A percentile compares a stretch with the other conserved stretches of the same genome.
These are phyloP conservation scores for Anacardium occidentale DNA, from an alignment of 345 rosid genomes.

Conservation along the genomic window DNA sequence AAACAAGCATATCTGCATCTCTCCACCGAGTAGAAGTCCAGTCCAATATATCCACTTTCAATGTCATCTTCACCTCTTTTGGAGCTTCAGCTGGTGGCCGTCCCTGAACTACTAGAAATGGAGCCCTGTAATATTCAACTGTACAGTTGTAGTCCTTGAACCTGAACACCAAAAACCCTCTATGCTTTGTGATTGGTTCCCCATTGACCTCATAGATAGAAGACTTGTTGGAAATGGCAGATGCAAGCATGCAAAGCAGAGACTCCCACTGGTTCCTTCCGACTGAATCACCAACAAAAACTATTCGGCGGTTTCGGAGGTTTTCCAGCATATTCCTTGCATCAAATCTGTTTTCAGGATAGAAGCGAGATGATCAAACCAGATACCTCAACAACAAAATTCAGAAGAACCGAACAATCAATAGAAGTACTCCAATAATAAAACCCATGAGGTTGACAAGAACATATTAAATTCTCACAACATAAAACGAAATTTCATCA, in stretches of 20 bases:
- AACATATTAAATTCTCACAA: neutral
- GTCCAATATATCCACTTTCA: constrained; percentile 68
- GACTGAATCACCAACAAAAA: constrained; percentile 88
- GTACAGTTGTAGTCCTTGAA: constrained; percentile 82
- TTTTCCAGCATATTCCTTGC: constrained; percentile 66
- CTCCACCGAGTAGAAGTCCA: constrained; percentile 65
- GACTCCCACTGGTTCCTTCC: constrained; percentile 99
- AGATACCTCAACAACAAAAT: neutral
- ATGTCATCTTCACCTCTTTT: constrained; percentile 46
- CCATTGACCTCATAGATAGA: constrained; percentile 72
- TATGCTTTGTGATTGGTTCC: constrained; percentile 84
- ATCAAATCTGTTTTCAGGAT: constrained; percentile 57
- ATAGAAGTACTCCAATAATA: no score
- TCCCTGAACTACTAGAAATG: constrained; percentile 65
- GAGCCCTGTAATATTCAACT: constrained; percentile 84
- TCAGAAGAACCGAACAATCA: neutral
- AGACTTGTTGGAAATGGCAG: constrained; percentile 56
- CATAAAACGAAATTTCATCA: neutral
- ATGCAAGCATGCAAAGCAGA: constrained; percentile 76
- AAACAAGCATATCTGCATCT: constrained; percentile 66
- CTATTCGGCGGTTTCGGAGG: constrained; percentile 59
- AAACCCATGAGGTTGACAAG: neutral
- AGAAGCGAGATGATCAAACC: constrained; percentile 22
- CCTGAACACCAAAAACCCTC: constrained; percentile 64
- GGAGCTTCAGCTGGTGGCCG: constrained; percentile 63